A percentile compares a stretch with the other conserved stretches of the same genome.
Conservation (phyloP, 495 filamentous ascomycete genomes). For the Mytilinidion resinicola region DNA sequence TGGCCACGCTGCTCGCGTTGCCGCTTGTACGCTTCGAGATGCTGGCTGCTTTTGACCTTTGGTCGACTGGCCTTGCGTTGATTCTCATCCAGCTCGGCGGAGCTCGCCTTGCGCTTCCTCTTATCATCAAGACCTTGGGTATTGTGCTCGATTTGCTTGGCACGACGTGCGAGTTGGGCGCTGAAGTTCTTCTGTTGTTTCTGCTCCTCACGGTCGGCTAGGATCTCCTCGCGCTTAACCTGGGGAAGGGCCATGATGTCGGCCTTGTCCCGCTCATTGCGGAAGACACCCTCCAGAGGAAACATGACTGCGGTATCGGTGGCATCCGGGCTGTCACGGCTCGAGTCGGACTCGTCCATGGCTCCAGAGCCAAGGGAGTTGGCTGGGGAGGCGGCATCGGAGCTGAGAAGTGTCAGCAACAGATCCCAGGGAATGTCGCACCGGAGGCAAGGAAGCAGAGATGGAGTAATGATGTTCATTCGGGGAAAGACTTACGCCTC, state of each 20-base stretch:
- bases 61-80: slow-evolving; percentile 75
- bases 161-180: slow-evolving; percentile 69
- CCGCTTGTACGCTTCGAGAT: slow-evolving; percentile 74
- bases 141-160: slow-evolving; percentile 51
- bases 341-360: slow-evolving; percentile 85
- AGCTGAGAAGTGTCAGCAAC: slow-evolving; percentile 40
- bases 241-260: slow-evolving; percentile 84
- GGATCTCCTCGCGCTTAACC: slow-evolving; percentile 78
- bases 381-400: slow-evolving; percentile 60
- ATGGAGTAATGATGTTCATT: background rate
- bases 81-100: slow-evolving; percentile 64
- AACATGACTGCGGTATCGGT: slow-evolving; percentile 57
- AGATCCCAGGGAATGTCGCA: background rate
- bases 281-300: slow-evolving; percentile 83
- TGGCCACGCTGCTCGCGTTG: slow-evolving; percentile 79
- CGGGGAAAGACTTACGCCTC: slow-evolving; percentile 63
- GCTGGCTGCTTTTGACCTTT: slow-evolving; percentile 51
- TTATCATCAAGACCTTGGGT: slow-evolving; percentile 42
- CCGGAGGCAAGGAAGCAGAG: background rate
- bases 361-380: slow-evolving; percentile 73
- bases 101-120: slow-evolving; percentile 75
- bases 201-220: slow-evolving; percentile 81
- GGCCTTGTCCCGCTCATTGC: slow-evolving; percentile 68
- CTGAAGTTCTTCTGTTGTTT: slow-evolving; percentile 76
- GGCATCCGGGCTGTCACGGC: slow-evolving; percentile 47